Evolutionary conservation across 192 early-diverging fungal species (phyloP), one percentile per base, ranked within the genome.

Genomic region (Linnemannia hyalina): DNA sequence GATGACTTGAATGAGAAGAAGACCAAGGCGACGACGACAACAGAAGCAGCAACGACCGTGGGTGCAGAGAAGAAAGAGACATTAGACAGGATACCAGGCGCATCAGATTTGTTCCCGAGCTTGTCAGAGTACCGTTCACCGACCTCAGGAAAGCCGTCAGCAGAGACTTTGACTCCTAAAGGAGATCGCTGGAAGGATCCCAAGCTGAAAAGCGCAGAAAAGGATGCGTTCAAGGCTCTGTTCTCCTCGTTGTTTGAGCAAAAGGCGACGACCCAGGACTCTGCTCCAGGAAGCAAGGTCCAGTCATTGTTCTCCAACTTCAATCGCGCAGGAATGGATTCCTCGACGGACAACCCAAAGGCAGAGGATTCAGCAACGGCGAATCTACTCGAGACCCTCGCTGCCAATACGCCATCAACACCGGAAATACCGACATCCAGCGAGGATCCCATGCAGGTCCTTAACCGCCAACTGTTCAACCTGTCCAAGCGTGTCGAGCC

Each of bases 221-320:
- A 70, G 42, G 84, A 81, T 26, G 80, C 84, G 0, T 86, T 86
- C 72, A 86, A 78, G 41, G 79, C 84, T 20, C 38, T 86, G 49
- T 86, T 86, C 42, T 80, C 84, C 7, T 86, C 84, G 0, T 36
- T 86, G 20, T 86, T 86, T 44, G 84, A 86, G 76, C 74, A 86
- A 47, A 86, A 80, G 65, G 36, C 40, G 40, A 23, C 32, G 20
- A 22, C 44, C 20, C 54, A 76, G 42, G 78, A 74, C 40, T 8
- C 75, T 9, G 41, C 32, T 10, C 23, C 71, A 22, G 71, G 60
- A n/a, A 49, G 29, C n/a, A 76, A 68, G 23, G 76, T 86, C 26
- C 84, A 86, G 75, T 86, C 84, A 11, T 57, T 86, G 38, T 86
- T 86, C 60, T 86, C 84, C 40, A 86, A 81, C 72, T 86, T 86